These are phyloP conservation scores for Hyaloscypha finlandica DNA, from an alignment of 495 filamentous ascomycete species.

Conservation along the genomic window DNA sequence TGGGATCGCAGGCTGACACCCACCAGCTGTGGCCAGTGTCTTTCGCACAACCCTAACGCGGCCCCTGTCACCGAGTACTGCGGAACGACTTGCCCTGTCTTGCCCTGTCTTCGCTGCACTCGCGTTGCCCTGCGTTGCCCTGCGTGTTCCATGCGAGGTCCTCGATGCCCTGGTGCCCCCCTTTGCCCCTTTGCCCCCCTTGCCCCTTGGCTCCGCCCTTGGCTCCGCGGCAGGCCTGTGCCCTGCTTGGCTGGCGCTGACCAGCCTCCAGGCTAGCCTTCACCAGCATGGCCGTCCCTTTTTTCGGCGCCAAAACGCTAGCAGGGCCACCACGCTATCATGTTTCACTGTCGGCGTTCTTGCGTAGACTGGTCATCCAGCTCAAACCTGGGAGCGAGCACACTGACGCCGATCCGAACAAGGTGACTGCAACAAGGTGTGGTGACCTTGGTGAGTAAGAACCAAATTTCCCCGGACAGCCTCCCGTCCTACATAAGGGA, in stretches of 20 bases:
- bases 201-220: neutral
- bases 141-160: neutral
- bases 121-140: neutral
- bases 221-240: neutral
- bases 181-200: no score
- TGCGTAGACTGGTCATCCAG: slow-evolving; percentile 25
- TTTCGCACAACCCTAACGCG: slow-evolving; percentile 5
- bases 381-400: slow-evolving; percentile 25
- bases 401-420: slow-evolving; percentile 32
- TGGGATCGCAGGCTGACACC: neutral
- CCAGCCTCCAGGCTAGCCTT: neutral
- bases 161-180: neutral
- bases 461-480: slow-evolving; percentile 32
- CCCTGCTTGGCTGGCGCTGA: slow-evolving; percentile 10
- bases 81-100: no score
- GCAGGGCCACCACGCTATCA: slow-evolving; percentile 32
- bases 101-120: neutral
- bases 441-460: slow-evolving; percentile 17
- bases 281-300: slow-evolving; percentile 18
- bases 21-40: neutral
- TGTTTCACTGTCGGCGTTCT: slow-evolving; percentile 33
- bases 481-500: slow-evolving; percentile 28
- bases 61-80: slow-evolving; percentile 6
- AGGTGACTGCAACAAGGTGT: slow-evolving; percentile 2
- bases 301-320: slow-evolving; percentile 20